Evolutionary conservation across 2,329 filamentous ascomycete genomes (phyloP), one percentile per base, ranked within the genome.

Genomic region (Metarhizium album): DNA sequence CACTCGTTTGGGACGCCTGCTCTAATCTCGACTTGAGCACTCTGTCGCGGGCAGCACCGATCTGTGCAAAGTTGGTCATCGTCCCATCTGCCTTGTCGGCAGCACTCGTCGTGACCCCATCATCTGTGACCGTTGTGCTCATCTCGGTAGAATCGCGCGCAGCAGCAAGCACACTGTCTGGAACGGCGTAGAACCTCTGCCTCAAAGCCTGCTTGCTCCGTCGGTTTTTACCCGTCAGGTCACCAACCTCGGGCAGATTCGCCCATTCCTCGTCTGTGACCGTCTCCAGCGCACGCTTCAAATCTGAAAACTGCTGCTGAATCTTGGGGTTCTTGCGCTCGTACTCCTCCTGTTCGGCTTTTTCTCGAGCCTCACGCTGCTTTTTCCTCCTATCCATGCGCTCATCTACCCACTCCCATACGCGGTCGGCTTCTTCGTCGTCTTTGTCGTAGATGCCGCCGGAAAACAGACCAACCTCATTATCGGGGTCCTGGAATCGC

Each of bases 251-350:
- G 4, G 93, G 94, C 40, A 98, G 75, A 61, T 83, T 94, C 38
- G 89, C 90, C 93, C 93, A 98, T 60, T 98, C 90, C 55, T 98
- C 91, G 65, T 97, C 91, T 42, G 87, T 87, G 27, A 98, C 86
- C 5, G 84, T 86, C 40, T 87, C 85, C 37, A 98, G 78, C 4
- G 88, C 89, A 62, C 94, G 82, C 70, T 98, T 98, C 48, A 97
- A 73, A 61, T 97, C 93, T 64, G 90, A 90, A 67, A 98, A 98
- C 67, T 98, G 93, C 59, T 96, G 88, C 64, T 95, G 88, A 48
- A 98, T 96, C 70, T 97, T 98, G 14, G 93, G 93, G 66, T 98
- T 97, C 67, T 95, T 91, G 59, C 86, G 83, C 73, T 98, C 91
- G 77, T 95, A 95, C 63, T 97, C 90, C 65, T 95, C 89, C 67